Conservation (phyloP, 1,284 basidiomycete genomes). For the Cystobasidiaceae sp. region DNA sequence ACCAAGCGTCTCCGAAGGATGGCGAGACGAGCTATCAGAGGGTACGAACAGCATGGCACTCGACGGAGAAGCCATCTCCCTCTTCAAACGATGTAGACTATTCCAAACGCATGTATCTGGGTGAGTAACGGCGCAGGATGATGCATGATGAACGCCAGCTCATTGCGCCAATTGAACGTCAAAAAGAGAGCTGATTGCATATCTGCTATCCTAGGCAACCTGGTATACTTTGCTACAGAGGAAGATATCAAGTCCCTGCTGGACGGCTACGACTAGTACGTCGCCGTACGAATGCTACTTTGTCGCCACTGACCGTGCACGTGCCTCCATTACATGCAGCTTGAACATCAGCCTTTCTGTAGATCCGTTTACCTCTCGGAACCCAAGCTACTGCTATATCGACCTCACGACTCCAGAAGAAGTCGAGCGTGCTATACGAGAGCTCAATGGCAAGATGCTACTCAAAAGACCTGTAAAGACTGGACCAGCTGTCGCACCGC, state of each 20-base stretch:
- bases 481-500: background rate
- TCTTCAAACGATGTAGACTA: no score
- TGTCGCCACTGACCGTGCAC: background rate
- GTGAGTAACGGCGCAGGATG: no score
- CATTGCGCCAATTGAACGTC: no score
- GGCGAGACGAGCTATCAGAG: no score
- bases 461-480: conserved; percentile 13
- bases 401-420: conserved; percentile 4
- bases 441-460: conserved; percentile 1
- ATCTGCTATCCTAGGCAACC: conserved; percentile 5
- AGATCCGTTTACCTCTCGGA: conserved; percentile 9
- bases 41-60: no score
- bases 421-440: background rate
- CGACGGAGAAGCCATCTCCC: no score
- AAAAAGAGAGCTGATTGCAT: no score
- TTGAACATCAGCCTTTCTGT: conserved; percentile 4
- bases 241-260: conserved; percentile 4
- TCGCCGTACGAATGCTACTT: background rate
- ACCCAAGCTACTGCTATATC: conserved; percentile 20
- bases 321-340: background rate
- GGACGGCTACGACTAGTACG: conserved; percentile 5
- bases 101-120: no score
- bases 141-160: no score
- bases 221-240: conserved; percentile 14
- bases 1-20: no score